phyloP scores from a whole-genome alignment of 2,329 filamentous ascomycete species.

The Colletotrichum melonis region DNA sequence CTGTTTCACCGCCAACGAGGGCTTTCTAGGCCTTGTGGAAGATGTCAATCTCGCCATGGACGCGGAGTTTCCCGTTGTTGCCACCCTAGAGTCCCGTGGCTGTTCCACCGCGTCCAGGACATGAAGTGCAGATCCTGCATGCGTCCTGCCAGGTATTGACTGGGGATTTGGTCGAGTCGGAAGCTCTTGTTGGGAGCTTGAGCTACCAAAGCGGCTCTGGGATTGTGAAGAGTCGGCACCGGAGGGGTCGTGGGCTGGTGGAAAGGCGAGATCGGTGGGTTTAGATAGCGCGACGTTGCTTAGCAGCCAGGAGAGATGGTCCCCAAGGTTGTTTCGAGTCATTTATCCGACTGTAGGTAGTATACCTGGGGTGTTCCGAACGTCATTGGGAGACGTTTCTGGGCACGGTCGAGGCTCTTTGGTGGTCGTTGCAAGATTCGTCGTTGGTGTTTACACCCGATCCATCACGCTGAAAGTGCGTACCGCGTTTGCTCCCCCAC shows the following conservation, averaged over 20 bases:
- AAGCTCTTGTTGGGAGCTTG: slow-evolving; percentile 24
- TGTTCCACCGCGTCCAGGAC: slow-evolving; percentile 15
- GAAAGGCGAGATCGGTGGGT: slow-evolving; percentile 51
- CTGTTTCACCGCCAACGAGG: slow-evolving; percentile 54
- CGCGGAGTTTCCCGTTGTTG: slow-evolving; percentile 31
- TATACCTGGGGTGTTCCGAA: slow-evolving; percentile 2
- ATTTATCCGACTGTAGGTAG: slow-evolving; percentile 57
- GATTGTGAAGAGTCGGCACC: slow-evolving; percentile 33
- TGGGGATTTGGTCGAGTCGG: not conserved
- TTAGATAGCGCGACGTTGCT: slow-evolving; percentile 56
- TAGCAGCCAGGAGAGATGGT: slow-evolving; percentile 69
- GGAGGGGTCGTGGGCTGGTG: slow-evolving; percentile 45
- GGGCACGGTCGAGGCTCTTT: slow-evolving; percentile 10
- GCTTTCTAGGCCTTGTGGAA: slow-evolving; percentile 56
- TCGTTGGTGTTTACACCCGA: slow-evolving; percentile 21
- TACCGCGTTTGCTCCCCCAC: slow-evolving; percentile 30
- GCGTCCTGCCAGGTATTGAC: not conserved
- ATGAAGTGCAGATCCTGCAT: slow-evolving; percentile 15
- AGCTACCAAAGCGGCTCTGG: slow-evolving; percentile 18
- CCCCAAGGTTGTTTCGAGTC: slow-evolving; percentile 71
- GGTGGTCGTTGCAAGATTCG: slow-evolving; percentile 18
- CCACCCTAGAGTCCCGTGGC: slow-evolving; percentile 24
- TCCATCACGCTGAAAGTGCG: not conserved
- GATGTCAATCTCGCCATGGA: slow-evolving; percentile 59
- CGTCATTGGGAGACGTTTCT: slow-evolving; percentile 28